These are phyloP conservation scores for Paspalum notatum DNA, from an alignment of 176 grass and related monocot genomes.

Conservation along the genomic window DNA sequence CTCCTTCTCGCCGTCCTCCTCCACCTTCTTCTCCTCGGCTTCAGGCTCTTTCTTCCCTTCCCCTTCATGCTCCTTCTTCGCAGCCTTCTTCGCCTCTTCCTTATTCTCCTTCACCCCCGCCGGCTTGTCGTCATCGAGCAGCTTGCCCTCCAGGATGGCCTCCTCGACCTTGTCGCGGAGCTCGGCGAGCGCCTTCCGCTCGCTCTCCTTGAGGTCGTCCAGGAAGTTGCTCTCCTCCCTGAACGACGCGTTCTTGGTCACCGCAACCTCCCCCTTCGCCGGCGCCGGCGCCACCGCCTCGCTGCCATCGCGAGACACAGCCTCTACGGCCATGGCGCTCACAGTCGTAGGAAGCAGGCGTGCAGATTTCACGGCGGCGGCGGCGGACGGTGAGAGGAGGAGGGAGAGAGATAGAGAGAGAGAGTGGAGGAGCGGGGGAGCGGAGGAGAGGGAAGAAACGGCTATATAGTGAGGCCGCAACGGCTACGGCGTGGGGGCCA, in stretches of 20 bases:
- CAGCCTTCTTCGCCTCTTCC: slow-evolving; percentile 6
- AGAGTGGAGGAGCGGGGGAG: background rate
- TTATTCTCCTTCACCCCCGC: slow-evolving; percentile 14
- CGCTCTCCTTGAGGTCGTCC: slow-evolving; percentile 73
- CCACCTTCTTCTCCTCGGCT: background rate
- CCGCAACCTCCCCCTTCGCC: slow-evolving; percentile 35
- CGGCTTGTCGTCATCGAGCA: slow-evolving; percentile 42
- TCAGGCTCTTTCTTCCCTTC: background rate
- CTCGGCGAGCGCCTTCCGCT: slow-evolving; percentile 80
- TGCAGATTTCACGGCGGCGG: background rate
- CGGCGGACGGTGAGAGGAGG: background rate
- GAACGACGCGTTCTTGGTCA: slow-evolving; percentile 66
- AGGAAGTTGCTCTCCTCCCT: slow-evolving; percentile 95
- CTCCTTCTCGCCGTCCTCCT: slow-evolving; percentile 19
- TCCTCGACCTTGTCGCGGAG: slow-evolving; percentile 78
- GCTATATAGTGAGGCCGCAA: slow-evolving; percentile 44
- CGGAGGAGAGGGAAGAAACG: background rate
- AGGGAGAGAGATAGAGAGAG: too few relatives aligned
- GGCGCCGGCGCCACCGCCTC: slow-evolving; percentile 20
- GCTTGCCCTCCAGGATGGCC: slow-evolving; percentile 58
- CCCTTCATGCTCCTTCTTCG: slow-evolving; percentile 12
- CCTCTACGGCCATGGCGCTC: slow-evolving; percentile 48
- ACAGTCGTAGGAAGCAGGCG: background rate
- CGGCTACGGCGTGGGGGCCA: slow-evolving; percentile 36
- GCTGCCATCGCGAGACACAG: slow-evolving; percentile 26